Percentiles rank a stretch among this genome's conserved stretches.
Conservation (phyloP, 495 filamentous ascomycete species). For the Margaritispora aquatica region DNA sequence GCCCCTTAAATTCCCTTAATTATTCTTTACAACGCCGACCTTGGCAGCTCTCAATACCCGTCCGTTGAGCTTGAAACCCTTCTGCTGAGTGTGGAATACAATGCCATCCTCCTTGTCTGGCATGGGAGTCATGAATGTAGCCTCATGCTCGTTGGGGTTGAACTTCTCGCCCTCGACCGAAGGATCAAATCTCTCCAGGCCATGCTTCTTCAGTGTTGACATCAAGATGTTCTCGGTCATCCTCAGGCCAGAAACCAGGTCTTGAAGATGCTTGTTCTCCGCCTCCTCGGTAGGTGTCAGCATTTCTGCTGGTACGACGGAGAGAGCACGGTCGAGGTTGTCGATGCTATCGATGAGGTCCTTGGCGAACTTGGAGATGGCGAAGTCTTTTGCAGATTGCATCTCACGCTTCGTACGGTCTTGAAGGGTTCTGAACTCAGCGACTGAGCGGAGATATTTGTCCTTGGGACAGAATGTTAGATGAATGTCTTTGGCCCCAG, state of each 20-base stretch:
- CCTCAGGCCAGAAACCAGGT: slow-evolving; percentile 75
- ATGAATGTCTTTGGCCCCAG: slow-evolving; percentile 1
- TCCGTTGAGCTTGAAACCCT: slow-evolving; percentile 90
- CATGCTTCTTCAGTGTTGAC: slow-evolving; percentile 86
- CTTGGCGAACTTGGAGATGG: slow-evolving; percentile 88
- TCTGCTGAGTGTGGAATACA: slow-evolving; percentile 89
- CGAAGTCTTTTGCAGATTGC: slow-evolving; percentile 80
- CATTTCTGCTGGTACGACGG: slow-evolving; percentile 68
- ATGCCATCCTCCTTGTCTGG: slow-evolving; percentile 80
- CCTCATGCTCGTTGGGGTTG: slow-evolving; percentile 94
- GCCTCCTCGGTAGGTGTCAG: slow-evolving; percentile 45
- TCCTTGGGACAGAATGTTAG: slow-evolving; percentile 50
- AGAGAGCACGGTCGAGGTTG: slow-evolving; percentile 90
- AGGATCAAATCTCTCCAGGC: slow-evolving; percentile 83
- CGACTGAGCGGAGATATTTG: slow-evolving; percentile 84
- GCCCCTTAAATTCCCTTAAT: slow-evolving; percentile 23
- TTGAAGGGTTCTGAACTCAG: slow-evolving; percentile 96
- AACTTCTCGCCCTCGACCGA: slow-evolving; percentile 61
- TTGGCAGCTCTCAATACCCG: slow-evolving; percentile 85
- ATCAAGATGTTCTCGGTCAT: slow-evolving; percentile 93
- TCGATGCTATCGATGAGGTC: slow-evolving; percentile 93
- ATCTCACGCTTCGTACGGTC: slow-evolving; percentile 89
- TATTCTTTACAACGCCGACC: slow-evolving; percentile 79
- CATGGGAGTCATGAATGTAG: slow-evolving; percentile 84
- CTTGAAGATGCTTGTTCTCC: slow-evolving; percentile 47